Base-by-base conservation (phyloP, 371 early-diverging fungal species). In the Lichtheimia hyalospora region DNA sequence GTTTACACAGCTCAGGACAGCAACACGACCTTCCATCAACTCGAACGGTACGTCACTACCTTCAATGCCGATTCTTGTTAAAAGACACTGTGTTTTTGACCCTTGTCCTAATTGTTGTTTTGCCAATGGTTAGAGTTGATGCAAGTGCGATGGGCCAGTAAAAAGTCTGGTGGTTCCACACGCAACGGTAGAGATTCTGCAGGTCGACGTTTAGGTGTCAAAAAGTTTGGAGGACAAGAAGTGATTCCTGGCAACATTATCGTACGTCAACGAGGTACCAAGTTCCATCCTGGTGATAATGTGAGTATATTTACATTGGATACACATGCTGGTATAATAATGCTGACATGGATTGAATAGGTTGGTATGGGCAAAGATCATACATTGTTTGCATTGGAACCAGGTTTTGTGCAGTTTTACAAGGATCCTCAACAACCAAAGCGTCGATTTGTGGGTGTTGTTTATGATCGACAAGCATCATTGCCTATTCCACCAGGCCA, bases 181-280 rank as follows among this genome's bases (percentile, higher is more conserved):
- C 88, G 87, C 67, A 98, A 97, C 84, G 92, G 92, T 40, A 87
- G 97, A 64, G 94, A 95, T 68, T 95, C 97, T 14, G 89, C 93
- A 49, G 96, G 97, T 81, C 91, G 95, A 74, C 87, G 92, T 67
- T 85, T 96, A 40, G 97, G 98, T 16, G 87, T 96, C 61, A 98
- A 98, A 79, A 88, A 89, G 65, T 89, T 89, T 69, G 88, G 90
- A 73, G 92, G 92, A 39, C 83, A 91, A 76, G 77, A 83, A 54
- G 93, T 93, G 15, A 71, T 89, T 49, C 89, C 96, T 4, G 96
- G 97, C 20, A 90, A 93, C 68, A 95, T 97, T 62, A 87, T 97
- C 61, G 86, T 96, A 50, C 88, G 96, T 56, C 98, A 97, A 70
- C 83, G 95, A 52, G 98, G 98, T 5, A 94, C 94, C 41, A 75